Evolutionary conservation across 179 eudicot genomes (phyloP).

Genomic region (Vitellaria paradoxa): DNA sequence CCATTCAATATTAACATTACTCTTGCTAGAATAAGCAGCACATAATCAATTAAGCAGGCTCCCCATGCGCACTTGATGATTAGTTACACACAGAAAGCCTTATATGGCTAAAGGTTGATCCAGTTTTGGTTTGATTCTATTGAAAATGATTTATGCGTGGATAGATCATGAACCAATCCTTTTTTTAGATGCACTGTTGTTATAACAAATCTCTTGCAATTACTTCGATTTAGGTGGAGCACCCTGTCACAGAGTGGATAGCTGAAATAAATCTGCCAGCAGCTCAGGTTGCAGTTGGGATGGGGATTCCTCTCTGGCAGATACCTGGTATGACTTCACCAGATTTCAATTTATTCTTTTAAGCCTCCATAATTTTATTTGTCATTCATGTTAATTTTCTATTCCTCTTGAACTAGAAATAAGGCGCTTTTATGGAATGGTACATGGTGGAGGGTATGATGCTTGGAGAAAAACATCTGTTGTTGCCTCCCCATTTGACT

Average conservation of each 20-base stretch:
- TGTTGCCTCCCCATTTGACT: constrained; percentile 81
- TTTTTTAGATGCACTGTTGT: background rate
- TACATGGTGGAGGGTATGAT: constrained; percentile 83
- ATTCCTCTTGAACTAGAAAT: constrained; percentile 49
- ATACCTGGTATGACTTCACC: constrained; percentile 63
- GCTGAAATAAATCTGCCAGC: constrained; percentile 98
- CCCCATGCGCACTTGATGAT: background rate
- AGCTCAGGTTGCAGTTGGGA: constrained; percentile 95
- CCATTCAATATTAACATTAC: background rate
- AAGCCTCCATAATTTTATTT: background rate
- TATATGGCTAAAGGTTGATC: background rate
- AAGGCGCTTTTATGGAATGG: constrained; percentile 84
- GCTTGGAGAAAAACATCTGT: constrained; percentile 90
- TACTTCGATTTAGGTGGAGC: constrained; percentile 71
- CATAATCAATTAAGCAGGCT: constrained; percentile 15
- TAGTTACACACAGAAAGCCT: background rate
- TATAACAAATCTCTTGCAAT: background rate
- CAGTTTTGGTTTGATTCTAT: background rate
- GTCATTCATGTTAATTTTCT: background rate
- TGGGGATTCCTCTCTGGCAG: constrained; percentile 99
- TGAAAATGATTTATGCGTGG: background rate
- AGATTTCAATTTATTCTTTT: background rate
- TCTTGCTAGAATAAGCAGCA: background rate
- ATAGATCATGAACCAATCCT: background rate
- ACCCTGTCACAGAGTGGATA: constrained; percentile 99